phyloP scores from a whole-genome alignment of 257 asterid species.

The Solanum etuberosum region DNA sequence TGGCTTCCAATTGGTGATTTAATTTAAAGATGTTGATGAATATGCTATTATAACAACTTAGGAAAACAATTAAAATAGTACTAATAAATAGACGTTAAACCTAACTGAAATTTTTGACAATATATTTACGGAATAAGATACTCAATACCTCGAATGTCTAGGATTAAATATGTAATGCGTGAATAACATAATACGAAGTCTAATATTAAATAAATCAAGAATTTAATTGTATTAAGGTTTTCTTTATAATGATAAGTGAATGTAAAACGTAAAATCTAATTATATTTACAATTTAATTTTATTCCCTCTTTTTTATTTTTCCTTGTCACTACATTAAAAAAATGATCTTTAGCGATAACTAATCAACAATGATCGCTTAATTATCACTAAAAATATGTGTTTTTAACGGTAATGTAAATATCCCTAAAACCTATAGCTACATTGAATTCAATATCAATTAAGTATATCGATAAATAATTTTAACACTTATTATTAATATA shows the following conservation, averaged over 20 bases:
- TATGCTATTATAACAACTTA: not conserved
- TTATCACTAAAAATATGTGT: too few species aligned
- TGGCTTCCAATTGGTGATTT: not conserved
- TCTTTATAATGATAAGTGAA: not conserved
- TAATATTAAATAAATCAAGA: not conserved
- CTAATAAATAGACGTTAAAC: not conserved
- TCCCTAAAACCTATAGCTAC: too few species aligned
- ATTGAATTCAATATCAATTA: too few species aligned
- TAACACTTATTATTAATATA: too few species aligned
- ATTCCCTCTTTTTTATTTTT: not conserved
- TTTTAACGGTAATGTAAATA: too few species aligned
- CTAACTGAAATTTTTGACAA: not conserved
- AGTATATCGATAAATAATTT: too few species aligned
- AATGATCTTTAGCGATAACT: too few species aligned
- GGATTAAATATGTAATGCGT: not conserved
- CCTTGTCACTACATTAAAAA: not conserved
- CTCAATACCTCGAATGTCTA: not conserved
- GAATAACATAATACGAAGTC: not conserved
- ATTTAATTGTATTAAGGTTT: not conserved
- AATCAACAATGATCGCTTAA: too few species aligned
- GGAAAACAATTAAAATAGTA: not conserved
- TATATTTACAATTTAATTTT: not conserved
- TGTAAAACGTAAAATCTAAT: not conserved
- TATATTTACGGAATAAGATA: not conserved
- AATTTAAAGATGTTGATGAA: not conserved